Base-by-base conservation (phyloP, 2,329 filamentous ascomycete genomes). In the Talaromyces sp. region DNA sequence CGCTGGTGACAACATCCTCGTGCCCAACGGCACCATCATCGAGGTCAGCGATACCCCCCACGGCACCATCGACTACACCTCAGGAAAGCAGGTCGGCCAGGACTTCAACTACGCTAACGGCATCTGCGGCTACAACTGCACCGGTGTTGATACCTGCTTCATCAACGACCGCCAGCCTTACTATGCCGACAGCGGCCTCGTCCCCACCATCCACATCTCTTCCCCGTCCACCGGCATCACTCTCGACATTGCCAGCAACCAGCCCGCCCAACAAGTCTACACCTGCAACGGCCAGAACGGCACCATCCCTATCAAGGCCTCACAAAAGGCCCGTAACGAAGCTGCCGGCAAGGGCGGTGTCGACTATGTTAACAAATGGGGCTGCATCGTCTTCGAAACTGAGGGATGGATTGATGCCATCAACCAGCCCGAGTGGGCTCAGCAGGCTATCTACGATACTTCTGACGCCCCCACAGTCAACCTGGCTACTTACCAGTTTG, bases 381-480 rank as follows among this genome's bases (percentile, higher is more conserved):
- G 91, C 34, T 97, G 94, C 75, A 72, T 96, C 30, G 94, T 96
- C 56, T 84, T 97, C 75, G 94, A 97, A 79, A 91, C 95, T 12
- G 86, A 97, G 81, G 92, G 95, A 74, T 97, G 87, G 85, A 96
- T 97, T 71, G 93, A 96, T 73, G 92, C 84, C 30, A 95, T 98
- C 78, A 97, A 96, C 78, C 85, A 96, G 68, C 93, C 93, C 0
- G 85, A 92, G 75, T 97, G 94, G 94, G 87, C 87, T 63, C 85
- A 93, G 60, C 76, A 70, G 33, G 75, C 79, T 69, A 70, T 81
- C 63, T 79, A 73, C 63, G 73, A 75, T 7, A 75, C 77, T 14
- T 68, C 72, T 30, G 73, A 76, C 50, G 72, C 68, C 1, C 77
- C 78, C 9, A 72, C 72, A 5, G 65, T 80, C 18, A 80, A 79